phyloP scores from a whole-genome alignment of 2,329 filamentous ascomycete species.

The Diaporthe nobilis region DNA sequence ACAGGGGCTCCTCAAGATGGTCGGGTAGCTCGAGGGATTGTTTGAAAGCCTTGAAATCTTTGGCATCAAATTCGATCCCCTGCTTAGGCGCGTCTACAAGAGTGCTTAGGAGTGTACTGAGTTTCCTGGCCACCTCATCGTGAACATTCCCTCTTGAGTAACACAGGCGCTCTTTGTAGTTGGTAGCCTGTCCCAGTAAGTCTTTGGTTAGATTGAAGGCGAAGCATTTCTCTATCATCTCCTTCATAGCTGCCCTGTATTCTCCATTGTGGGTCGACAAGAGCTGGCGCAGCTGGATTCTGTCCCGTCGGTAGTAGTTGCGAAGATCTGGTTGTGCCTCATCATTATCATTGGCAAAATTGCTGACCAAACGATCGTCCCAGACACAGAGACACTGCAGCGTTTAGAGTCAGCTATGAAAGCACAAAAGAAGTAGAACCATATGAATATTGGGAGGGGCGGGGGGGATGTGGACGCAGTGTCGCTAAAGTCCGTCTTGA shows the following conservation, averaged over 20 bases:
- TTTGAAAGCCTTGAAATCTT: slow-evolving; percentile 58
- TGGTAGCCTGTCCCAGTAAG: slow-evolving; percentile 75
- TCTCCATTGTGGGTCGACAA: slow-evolving; percentile 42
- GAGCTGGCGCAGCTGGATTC: slow-evolving; percentile 62
- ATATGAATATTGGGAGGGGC: no score
- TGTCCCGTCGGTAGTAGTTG: slow-evolving; percentile 64
- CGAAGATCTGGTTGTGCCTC: slow-evolving; percentile 62
- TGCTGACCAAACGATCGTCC: slow-evolving; percentile 74
- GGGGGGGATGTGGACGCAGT: no score
- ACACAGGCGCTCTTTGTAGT: slow-evolving; percentile 72
- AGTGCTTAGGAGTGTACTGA: slow-evolving; percentile 67
- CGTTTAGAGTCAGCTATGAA: no score
- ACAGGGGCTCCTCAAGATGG: slow-evolving; percentile 56
- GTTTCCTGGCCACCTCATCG: slow-evolving; percentile 57
- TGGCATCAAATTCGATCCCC: slow-evolving; percentile 62
- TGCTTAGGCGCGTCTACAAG: slow-evolving; percentile 73
- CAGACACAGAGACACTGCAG: slow-evolving; percentile 79
- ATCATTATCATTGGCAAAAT: slow-evolving; percentile 74
- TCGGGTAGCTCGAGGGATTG: slow-evolving; percentile 45
- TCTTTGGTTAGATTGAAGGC: slow-evolving; percentile 69
- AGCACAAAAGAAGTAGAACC: no score
- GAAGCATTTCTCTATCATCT: slow-evolving; percentile 69
- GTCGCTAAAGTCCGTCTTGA: no score
- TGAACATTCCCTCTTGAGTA: slow-evolving; percentile 70
- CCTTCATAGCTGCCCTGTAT: slow-evolving; percentile 49